Conservation (phyloP, 176 grass and related monocot species). For the Aegilops tauschii region DNA sequence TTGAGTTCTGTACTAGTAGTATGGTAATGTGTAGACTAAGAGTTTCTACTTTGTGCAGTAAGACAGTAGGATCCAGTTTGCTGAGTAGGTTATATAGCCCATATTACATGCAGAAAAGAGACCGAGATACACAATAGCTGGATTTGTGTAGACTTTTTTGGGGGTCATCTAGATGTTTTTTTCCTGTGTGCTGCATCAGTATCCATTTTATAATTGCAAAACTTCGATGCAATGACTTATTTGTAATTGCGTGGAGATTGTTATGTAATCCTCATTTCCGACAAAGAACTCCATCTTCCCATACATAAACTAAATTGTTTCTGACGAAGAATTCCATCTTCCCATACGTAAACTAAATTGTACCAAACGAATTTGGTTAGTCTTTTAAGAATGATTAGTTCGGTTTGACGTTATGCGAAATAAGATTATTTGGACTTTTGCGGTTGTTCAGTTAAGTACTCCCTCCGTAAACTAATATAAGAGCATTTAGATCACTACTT, state of each 20-base stretch:
- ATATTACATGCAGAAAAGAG: neutral
- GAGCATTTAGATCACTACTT: too few relatives aligned
- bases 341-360: neutral
- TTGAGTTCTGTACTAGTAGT: neutral
- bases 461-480: too few relatives aligned
- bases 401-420: neutral
- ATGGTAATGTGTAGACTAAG: neutral
- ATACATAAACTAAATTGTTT: neutral
- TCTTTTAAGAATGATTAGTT: neutral
- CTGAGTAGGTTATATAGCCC: conserved; percentile 2
- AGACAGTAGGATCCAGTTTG: neutral
- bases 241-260: neutral
- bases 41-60: neutral
- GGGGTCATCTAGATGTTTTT: neutral
- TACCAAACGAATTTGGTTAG: neutral
- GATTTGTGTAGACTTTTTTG: neutral
- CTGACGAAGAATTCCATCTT: neutral
- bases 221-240: neutral
- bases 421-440: neutral
- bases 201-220: neutral
- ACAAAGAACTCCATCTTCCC: neutral
- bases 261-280: neutral
- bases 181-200: neutral
- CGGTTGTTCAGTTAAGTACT: neutral
- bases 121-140: neutral